A percentile compares a stretch with the other conserved stretches of the same genome.
phyloP scores from a whole-genome alignment of 805 yeast genomes.

The Candida hispaniensis region DNA sequence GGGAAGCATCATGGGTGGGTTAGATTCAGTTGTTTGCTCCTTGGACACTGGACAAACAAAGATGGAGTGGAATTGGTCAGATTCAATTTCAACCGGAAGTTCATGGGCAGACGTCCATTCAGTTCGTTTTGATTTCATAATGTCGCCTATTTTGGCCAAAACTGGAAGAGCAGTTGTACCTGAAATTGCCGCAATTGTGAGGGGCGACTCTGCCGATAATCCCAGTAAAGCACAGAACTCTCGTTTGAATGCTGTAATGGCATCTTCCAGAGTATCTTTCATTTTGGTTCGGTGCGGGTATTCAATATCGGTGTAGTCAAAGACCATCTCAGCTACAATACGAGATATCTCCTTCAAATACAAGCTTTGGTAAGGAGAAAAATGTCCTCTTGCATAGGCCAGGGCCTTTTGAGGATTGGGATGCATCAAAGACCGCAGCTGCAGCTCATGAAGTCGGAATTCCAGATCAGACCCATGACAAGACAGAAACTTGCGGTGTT shows the following conservation, averaged over 20 bases:
- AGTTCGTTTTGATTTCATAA: slow-evolving; percentile 32
- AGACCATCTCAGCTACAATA: slow-evolving; percentile 34
- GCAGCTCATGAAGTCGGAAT: slow-evolving; percentile 36
- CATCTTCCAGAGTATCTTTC: slow-evolving; percentile 26
- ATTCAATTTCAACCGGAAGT: slow-evolving; percentile 48
- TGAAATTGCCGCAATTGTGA: slow-evolving; percentile 40
- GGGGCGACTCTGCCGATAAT: slow-evolving; percentile 43
- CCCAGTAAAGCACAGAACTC: slow-evolving; percentile 42
- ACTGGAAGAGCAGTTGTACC: slow-evolving; percentile 46
- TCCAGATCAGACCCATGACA: slow-evolving; percentile 36
- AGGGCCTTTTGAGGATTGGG: slow-evolving; percentile 22
- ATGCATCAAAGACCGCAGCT: slow-evolving; percentile 28
- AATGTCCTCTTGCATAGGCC: slow-evolving; percentile 36
- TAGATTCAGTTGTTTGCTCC: slow-evolving; percentile 47
- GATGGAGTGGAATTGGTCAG: slow-evolving; percentile 48
- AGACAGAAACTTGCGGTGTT: slow-evolving; percentile 25
- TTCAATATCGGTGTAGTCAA: slow-evolving; percentile 18
- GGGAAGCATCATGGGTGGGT: slow-evolving; percentile 54
- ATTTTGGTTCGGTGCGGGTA: slow-evolving; percentile 12
- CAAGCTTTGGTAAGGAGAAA: slow-evolving; percentile 33
- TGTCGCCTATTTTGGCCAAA: slow-evolving; percentile 39
- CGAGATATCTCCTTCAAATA: slow-evolving; percentile 37
- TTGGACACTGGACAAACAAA: slow-evolving; percentile 64
- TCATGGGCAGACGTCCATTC: slow-evolving; percentile 52
- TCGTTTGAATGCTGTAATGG: slow-evolving; percentile 33